Evolutionary conservation across 129 eudicot species (phyloP).

Genomic region (Chrysanthemum lavandulifolium): DNA sequence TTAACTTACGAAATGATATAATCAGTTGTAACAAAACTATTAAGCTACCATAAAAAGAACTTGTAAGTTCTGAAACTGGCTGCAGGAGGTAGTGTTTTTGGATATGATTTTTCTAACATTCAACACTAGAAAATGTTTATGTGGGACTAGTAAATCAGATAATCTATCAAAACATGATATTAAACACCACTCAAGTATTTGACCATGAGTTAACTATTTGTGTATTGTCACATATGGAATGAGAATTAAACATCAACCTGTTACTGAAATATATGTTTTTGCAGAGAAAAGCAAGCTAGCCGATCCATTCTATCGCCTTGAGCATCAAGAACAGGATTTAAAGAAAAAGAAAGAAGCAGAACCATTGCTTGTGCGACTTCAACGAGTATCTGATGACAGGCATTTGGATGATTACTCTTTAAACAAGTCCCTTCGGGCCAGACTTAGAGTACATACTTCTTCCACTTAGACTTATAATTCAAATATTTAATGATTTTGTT

Average conservation of each 20-base stretch:
- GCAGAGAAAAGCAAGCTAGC: slow-evolving; percentile 69
- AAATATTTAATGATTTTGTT: too few relatives aligned
- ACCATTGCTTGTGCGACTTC: slow-evolving; percentile 79
- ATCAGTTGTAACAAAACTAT: too few relatives aligned
- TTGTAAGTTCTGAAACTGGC: too few relatives aligned
- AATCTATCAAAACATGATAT: too few relatives aligned
- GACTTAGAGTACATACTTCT: slow-evolving; percentile 50
- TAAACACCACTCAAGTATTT: not conserved
- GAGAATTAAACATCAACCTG: not conserved
- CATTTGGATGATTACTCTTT: slow-evolving; percentile 75
- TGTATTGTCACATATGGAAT: not conserved
- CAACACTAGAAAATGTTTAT: too few relatives aligned
- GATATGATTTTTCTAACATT: too few relatives aligned
- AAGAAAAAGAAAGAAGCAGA: slow-evolving; percentile 90
- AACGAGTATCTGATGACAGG: slow-evolving; percentile 69
- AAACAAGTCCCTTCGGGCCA: slow-evolving; percentile 73
- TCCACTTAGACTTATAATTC: too few relatives aligned
- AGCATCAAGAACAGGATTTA: slow-evolving; percentile 82
- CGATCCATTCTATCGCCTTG: slow-evolving; percentile 90
- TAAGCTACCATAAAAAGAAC: too few relatives aligned
- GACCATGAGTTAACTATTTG: not conserved
- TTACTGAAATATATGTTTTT: slow-evolving; percentile 7
- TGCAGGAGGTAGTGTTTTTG: too few relatives aligned
- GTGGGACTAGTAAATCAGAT: too few relatives aligned
- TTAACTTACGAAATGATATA: too few relatives aligned